Percentiles rank a stretch among this genome's conserved stretches.
Conservation (phyloP, 805 yeast genomes). For the Starmerella bacillaris region DNA sequence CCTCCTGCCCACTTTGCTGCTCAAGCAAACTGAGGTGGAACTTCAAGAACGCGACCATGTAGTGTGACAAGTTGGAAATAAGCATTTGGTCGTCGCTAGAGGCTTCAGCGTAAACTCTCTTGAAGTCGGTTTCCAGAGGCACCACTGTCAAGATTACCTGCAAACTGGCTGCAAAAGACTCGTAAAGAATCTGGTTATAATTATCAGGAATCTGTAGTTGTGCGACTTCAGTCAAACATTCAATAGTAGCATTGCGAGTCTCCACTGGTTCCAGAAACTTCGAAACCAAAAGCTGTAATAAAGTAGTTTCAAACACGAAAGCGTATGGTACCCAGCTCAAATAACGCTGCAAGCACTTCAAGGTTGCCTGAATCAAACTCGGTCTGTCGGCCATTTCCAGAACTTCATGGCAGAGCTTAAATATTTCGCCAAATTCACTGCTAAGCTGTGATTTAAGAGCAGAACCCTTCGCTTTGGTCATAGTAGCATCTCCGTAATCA, state of each 20-base stretch:
- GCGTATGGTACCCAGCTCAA: constrained; percentile 89
- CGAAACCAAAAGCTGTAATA: constrained; percentile 50
- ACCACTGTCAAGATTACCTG: constrained; percentile 49
- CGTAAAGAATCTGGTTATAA: constrained; percentile 39
- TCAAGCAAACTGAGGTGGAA: constrained; percentile 48
- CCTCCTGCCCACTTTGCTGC: constrained; percentile 34
- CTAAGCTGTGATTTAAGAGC: constrained; percentile 67
- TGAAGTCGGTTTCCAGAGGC: constrained; percentile 57
- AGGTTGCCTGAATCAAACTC: constrained; percentile 65
- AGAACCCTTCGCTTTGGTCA: constrained; percentile 89
- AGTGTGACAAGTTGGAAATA: constrained; percentile 87
- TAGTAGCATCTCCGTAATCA: constrained; percentile 84
- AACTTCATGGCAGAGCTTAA: constrained; percentile 82
- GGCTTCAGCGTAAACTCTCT: constrained; percentile 53
- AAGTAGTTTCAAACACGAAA: constrained; percentile 73
- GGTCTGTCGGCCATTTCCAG: constrained; percentile 77
- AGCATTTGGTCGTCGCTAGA: constrained; percentile 77
- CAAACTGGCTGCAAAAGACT: constrained; percentile 56
- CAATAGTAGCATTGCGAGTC: constrained; percentile 67
- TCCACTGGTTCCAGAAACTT: constrained; percentile 64
- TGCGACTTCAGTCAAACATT: constrained; percentile 85
- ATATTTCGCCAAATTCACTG: constrained; percentile 81
- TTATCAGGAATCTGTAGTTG: constrained; percentile 37
- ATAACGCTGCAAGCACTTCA: constrained; percentile 65
- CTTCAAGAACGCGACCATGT: constrained; percentile 63